Evolutionary conservation across 2,329 filamentous ascomycete genomes (phyloP), one percentile per base, ranked within the genome.

Genomic region (Trichoderma pleuroti): DNA sequence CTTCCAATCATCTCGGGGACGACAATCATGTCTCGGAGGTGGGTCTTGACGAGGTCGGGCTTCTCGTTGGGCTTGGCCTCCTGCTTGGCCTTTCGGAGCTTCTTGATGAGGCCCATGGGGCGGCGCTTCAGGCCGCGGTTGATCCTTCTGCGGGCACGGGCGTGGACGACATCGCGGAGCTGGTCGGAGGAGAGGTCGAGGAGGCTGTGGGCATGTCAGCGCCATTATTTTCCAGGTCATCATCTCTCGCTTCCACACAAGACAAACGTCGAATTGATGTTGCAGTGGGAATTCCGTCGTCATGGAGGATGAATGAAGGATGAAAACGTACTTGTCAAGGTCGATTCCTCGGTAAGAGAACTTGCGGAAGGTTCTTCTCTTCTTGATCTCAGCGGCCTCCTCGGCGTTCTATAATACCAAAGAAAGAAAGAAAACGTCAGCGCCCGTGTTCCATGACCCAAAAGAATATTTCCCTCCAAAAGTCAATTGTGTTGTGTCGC

Each of bases 71-170:
- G 96, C 88, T 93, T 93, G 80, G 94, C 94, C 88, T 97, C 94
- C 87, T 97, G 93, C 92, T 98, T 98, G 79, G 96, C 92, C 90
- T 98, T 98, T 85, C 96, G 95, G 82, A 99, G 93, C 92, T 99
- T 99, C 93, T 98, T 98, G 91, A 99, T 98, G 82, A 99, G 89
- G 81, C 96, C 96, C 96, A 99, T 98, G 81, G 96, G 96, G 90
- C 97, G 97, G 89, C 96, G 94, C 93, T 98, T 99, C 81, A 99
- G 92, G 82, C 96, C 96, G 79, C 96, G 95, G 92, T 98, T 98
- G 92, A 99, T 98, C 84, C 97, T 91, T 86, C 96, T 92, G 84
- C 96, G 95, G 83, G 96, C 96, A 84, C 96, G 96, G 82, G 96
- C 96, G 89, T 99, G 96, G 82, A 99, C 94, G 84, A 99, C 93